Evolutionary conservation across 176 grass and related monocot species (phyloP).

Genomic region (Triticum timopheevii): DNA sequence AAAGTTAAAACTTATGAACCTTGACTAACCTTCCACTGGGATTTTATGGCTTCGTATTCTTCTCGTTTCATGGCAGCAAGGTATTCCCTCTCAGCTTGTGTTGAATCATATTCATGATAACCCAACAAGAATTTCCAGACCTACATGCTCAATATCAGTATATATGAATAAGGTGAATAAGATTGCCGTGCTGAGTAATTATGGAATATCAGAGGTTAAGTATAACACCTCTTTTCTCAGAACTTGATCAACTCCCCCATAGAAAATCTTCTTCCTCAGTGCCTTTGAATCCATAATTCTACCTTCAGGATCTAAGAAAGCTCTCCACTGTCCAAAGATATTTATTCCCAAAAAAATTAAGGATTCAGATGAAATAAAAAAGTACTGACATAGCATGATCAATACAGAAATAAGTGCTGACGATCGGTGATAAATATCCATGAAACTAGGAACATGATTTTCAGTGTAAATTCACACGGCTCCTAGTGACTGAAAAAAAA

Average conservation of each 20-base stretch:
- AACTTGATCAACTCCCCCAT: slow-evolving; percentile 85
- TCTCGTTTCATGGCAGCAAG: slow-evolving; percentile 64
- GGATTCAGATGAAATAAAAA: slow-evolving; percentile 3
- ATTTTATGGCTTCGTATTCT: slow-evolving; percentile 91
- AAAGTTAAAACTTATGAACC: slow-evolving; percentile 19
- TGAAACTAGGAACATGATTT: slow-evolving; percentile 2
- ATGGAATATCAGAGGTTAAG: slow-evolving; percentile 11
- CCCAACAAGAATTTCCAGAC: slow-evolving; percentile 98
- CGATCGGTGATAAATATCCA: neutral
- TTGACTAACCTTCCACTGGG: slow-evolving; percentile 87
- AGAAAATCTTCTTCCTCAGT: slow-evolving; percentile 85
- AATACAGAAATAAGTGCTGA: slow-evolving; percentile 15
- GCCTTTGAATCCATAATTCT: slow-evolving; percentile 89
- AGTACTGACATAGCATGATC: slow-evolving; percentile 9
- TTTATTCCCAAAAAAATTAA: slow-evolving; percentile 23
- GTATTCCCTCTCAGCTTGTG: slow-evolving; percentile 93
- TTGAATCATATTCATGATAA: slow-evolving; percentile 94
- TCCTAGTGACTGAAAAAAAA: neutral
- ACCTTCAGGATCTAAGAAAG: slow-evolving; percentile 93
- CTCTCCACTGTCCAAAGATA: slow-evolving; percentile 62
- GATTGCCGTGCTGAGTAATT: slow-evolving; percentile 23
- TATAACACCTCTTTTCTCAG: slow-evolving; percentile 86
- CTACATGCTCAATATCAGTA: slow-evolving; percentile 47
- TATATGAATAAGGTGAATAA: too few species aligned
- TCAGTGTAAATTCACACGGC: neutral